phyloP scores from a whole-genome alignment of 140 eudicot species.

The Bidens hawaiensis region DNA sequence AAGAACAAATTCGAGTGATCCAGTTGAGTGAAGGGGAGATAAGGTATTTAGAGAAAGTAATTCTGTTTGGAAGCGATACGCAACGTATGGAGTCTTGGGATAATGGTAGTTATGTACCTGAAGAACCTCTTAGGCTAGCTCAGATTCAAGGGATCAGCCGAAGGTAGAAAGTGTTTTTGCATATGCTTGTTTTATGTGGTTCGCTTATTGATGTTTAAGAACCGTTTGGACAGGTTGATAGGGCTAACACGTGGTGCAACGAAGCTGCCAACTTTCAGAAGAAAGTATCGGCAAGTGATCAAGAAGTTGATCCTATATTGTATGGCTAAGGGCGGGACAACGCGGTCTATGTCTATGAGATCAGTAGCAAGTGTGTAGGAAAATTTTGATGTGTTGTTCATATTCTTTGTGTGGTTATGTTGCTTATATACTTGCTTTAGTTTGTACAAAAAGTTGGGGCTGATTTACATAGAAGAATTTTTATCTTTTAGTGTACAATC shows the following conservation, averaged over 20 bases:
- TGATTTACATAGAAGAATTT: background rate
- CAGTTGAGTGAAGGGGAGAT: slow-evolving; percentile 58
- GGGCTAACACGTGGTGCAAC: slow-evolving; percentile 70
- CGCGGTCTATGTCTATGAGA: slow-evolving; percentile 44
- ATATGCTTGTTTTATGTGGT: background rate
- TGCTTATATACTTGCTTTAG: slow-evolving; percentile 11
- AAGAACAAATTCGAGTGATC: slow-evolving; percentile 68
- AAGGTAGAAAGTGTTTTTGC: slow-evolving; percentile 40
- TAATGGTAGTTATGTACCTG: slow-evolving; percentile 64
- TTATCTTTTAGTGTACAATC: background rate
- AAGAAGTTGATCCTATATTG: slow-evolving; percentile 54
- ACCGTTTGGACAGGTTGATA: slow-evolving; percentile 48
- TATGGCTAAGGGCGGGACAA: slow-evolving; percentile 36
- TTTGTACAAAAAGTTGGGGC: slow-evolving; percentile 25
- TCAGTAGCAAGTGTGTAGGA: slow-evolving; percentile 52
- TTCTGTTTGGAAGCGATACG: slow-evolving; percentile 53
- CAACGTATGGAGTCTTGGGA: slow-evolving; percentile 75
- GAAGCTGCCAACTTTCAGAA: slow-evolving; percentile 84
- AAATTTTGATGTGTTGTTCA: slow-evolving; percentile 29
- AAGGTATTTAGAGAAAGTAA: slow-evolving; percentile 56
- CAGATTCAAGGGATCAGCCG: slow-evolving; percentile 82
- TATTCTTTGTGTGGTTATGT: slow-evolving; percentile 2
- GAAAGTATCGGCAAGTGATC: slow-evolving; percentile 61
- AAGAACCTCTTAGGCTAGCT: slow-evolving; percentile 70
- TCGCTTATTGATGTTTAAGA: background rate